Evolutionary conservation across 345 rosid species (phyloP).

Genomic region (Syzygium grande): DNA sequence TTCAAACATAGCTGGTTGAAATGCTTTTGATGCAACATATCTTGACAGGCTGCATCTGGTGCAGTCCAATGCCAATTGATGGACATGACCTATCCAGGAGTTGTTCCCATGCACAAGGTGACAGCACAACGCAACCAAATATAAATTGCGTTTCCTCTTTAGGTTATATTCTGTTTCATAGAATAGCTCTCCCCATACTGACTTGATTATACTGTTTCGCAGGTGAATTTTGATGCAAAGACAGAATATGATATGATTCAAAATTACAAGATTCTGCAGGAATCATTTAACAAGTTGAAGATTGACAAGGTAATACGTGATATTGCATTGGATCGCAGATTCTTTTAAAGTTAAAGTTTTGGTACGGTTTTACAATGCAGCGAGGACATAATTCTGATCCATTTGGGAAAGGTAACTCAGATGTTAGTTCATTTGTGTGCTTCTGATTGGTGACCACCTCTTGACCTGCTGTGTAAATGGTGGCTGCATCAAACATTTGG

Average conservation of each 20-base stretch:
- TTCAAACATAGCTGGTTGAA: background rate
- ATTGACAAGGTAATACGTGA: slow-evolving; percentile 56
- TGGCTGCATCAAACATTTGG: background rate
- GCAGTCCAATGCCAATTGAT: slow-evolving; percentile 98
- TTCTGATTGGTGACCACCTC: background rate
- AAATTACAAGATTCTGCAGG: slow-evolving; percentile 96
- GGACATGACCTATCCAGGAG: slow-evolving; percentile 95
- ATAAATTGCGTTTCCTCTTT: background rate
- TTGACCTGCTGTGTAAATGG: background rate
- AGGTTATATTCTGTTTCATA: background rate
- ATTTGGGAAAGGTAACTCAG: background rate
- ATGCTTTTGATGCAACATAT: background rate
- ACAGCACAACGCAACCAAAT: background rate
- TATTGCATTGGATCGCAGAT: background rate
- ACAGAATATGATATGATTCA: slow-evolving; percentile 96
- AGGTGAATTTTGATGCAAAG: slow-evolving; percentile 97
- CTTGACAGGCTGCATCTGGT: slow-evolving; percentile 84
- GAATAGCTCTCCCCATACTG: background rate
- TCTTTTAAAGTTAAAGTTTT: background rate
- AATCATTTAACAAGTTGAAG: slow-evolving; percentile 83
- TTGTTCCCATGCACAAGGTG: slow-evolving; percentile 98
- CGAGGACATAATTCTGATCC: background rate
- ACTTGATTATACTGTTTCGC: background rate
- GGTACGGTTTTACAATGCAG: background rate
- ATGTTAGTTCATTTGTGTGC: background rate